A percentile compares a stretch with the other conserved stretches of the same genome.
These are phyloP conservation scores for Rutstroemia sp. DNA, from an alignment of 2,329 filamentous ascomycete species.

Conservation along the genomic window DNA sequence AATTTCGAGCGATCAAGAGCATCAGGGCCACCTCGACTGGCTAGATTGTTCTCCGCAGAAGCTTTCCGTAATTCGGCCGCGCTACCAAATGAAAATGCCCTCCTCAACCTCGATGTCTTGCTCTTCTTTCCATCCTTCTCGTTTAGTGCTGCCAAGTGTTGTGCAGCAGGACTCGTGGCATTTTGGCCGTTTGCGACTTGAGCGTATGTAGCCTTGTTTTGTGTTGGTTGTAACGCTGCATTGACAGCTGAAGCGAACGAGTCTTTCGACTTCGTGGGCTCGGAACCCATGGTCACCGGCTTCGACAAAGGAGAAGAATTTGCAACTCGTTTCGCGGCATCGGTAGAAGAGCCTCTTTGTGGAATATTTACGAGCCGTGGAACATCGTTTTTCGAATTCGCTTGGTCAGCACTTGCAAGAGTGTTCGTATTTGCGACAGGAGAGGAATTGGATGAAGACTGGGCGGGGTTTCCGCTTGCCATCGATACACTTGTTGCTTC, in stretches of 20 bases:
- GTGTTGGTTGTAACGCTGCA: constrained; percentile 27
- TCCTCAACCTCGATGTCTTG: constrained; percentile 77
- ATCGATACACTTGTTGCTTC: constrained; percentile 38
- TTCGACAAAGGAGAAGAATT: constrained; percentile 70
- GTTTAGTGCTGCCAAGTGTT: constrained; percentile 80
- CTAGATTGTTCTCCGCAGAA: constrained; percentile 50
- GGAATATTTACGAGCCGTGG: constrained; percentile 50
- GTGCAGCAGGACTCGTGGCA: constrained; percentile 56
- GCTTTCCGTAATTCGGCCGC: constrained; percentile 81
- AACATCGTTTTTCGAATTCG: constrained; percentile 43
- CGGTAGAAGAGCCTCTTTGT: constrained; percentile 52
- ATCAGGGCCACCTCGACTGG: constrained; percentile 13
- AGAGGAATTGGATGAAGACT: constrained; percentile 30
- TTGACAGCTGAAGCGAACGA: constrained; percentile 32
- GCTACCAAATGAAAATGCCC: constrained; percentile 95
- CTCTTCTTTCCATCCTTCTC: constrained; percentile 74
- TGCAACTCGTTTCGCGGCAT: constrained; percentile 52
- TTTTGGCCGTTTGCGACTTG: constrained; percentile 29
- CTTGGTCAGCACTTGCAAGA: constrained; percentile 35
- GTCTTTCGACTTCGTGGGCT: constrained; percentile 39
- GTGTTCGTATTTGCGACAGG: constrained; percentile 10
- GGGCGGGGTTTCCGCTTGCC: constrained; percentile 35
- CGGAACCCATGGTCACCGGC: constrained; percentile 55
- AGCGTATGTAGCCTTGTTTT: constrained; percentile 25
- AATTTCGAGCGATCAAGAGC: constrained; percentile 45